These are phyloP conservation scores for Diaporthe longicolla DNA, from an alignment of 2,329 filamentous ascomycete species.

Conservation along the genomic window DNA sequence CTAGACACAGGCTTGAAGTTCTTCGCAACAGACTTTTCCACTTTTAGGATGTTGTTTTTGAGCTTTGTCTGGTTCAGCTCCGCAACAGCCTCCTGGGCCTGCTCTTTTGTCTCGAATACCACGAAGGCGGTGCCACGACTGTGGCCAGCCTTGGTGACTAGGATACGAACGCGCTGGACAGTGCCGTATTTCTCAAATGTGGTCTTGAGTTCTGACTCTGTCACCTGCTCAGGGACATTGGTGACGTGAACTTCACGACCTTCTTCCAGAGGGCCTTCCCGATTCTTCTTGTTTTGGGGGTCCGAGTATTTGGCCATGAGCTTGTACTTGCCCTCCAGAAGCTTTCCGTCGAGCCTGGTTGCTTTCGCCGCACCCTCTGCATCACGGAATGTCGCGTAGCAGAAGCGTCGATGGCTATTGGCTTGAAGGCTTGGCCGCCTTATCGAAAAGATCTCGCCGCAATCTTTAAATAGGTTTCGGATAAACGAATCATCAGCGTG, in stretches of 20 bases:
- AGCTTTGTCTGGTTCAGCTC: constrained; percentile 80
- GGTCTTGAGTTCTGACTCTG: constrained; percentile 77
- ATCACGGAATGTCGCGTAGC: constrained; percentile 91
- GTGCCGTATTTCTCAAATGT: constrained; percentile 83
- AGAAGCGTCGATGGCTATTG: constrained; percentile 91
- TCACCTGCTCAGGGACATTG: constrained; percentile 73
- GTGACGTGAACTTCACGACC: constrained; percentile 87
- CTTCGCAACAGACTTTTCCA: constrained; percentile 70
- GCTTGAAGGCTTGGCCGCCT: constrained; percentile 93
- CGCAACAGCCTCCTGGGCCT: constrained; percentile 75
- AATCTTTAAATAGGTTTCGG: constrained; percentile 77
- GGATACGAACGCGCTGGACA: constrained; percentile 79
- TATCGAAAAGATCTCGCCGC: constrained; percentile 86
- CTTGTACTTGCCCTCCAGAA: constrained; percentile 77
- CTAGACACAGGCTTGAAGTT: constrained; percentile 71
- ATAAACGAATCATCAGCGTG: constrained; percentile 80
- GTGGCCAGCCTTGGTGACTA: constrained; percentile 76
- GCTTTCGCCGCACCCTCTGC: constrained; percentile 78
- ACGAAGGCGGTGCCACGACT: constrained; percentile 87
- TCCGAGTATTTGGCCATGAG: constrained; percentile 88
- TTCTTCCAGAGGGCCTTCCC: constrained; percentile 86
- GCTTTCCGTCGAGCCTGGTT: constrained; percentile 78
- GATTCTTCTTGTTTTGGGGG: constrained; percentile 81
- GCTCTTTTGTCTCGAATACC: constrained; percentile 78
- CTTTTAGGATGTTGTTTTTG: constrained; percentile 75